Evolutionary conservation across 2,329 filamentous ascomycete genomes (phyloP).

Genomic region (Aspergillus sergii): DNA sequence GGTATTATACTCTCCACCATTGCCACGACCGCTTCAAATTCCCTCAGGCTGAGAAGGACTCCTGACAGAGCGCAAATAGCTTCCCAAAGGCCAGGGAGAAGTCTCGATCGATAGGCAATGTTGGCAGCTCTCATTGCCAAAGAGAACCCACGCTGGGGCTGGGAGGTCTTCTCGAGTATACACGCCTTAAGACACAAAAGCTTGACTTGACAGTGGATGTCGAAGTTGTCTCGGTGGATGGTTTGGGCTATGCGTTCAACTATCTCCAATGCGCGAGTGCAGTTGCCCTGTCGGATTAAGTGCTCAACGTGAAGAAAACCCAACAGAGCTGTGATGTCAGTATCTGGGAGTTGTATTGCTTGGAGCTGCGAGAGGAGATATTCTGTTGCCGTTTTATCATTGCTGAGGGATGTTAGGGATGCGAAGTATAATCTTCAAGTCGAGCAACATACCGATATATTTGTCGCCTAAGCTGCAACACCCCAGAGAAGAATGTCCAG

Average conservation of each 20-base stretch:
- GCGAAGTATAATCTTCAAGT: not conserved
- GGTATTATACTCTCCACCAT: slow-evolving; percentile 73
- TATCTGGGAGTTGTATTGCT: slow-evolving; percentile 55
- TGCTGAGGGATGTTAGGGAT: slow-evolving; percentile 41
- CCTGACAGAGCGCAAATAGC: slow-evolving; percentile 68
- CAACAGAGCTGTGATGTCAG: slow-evolving; percentile 62
- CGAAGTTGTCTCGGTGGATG: slow-evolving; percentile 57
- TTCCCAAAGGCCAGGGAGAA: slow-evolving; percentile 73
- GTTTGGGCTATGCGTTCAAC: slow-evolving; percentile 58
- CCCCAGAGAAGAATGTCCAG: slow-evolving; percentile 46
- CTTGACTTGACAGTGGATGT: slow-evolving; percentile 69
- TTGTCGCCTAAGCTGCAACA: slow-evolving; percentile 45
- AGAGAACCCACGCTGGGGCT: slow-evolving; percentile 75
- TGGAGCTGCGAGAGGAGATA: slow-evolving; percentile 61
- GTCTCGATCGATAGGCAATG: slow-evolving; percentile 69
- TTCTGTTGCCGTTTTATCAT: slow-evolving; percentile 59
- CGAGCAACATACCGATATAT: slow-evolving; percentile 42
- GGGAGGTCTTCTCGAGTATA: slow-evolving; percentile 68
- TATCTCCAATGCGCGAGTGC: slow-evolving; percentile 54
- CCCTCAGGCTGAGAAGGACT: slow-evolving; percentile 69
- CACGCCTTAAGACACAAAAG: slow-evolving; percentile 73
- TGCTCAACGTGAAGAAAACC: slow-evolving; percentile 63
- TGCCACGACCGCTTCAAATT: slow-evolving; percentile 68
- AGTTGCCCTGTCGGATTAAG: slow-evolving; percentile 56
- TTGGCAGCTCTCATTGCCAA: slow-evolving; percentile 74